phyloP scores from a whole-genome alignment of 805 yeast genomes.

The Wickerhamiella vanderwaltii region DNA sequence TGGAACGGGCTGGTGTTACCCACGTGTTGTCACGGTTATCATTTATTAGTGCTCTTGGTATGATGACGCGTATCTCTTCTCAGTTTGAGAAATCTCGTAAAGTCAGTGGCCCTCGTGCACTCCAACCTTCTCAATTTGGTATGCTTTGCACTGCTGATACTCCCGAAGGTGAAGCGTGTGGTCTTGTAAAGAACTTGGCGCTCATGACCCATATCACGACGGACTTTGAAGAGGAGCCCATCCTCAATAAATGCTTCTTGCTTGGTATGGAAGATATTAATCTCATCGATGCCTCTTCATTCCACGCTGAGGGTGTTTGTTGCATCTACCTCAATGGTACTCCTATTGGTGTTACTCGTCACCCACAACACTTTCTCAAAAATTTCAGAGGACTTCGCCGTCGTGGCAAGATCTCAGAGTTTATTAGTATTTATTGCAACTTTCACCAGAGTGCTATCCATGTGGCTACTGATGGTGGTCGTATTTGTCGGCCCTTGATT shows the following conservation, averaged over 20 bases:
- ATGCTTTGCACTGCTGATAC: conserved; percentile 98
- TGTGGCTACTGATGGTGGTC: conserved; percentile 97
- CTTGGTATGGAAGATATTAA: conserved; percentile 85
- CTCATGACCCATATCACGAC: conserved; percentile 98
- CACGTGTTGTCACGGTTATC: conserved; percentile 87
- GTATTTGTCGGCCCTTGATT: conserved; percentile 93
- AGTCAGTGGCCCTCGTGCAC: conserved; percentile 96
- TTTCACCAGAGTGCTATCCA: conserved; percentile 87
- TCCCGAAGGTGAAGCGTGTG: conserved; percentile 99
- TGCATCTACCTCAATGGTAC: conserved; percentile 93
- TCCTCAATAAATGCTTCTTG: conserved; percentile 58
- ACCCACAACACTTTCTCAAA: conserved; percentile 69
- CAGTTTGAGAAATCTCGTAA: conserved; percentile 96
- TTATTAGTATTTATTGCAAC: conserved; percentile 82
- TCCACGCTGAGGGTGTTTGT: conserved; percentile 65
- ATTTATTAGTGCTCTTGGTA: conserved; percentile 89
- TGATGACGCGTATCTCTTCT: conserved; percentile 99
- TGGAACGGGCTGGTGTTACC: conserved; percentile 99
- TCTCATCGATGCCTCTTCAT: conserved; percentile 66
- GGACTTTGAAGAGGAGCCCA: conserved; percentile 91
- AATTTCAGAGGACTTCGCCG: conserved; percentile 74
- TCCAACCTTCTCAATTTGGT: conserved; percentile 98
- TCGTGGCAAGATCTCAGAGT: conserved; percentile 73
- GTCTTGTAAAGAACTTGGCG: conserved; percentile 91
- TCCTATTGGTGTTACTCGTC: conserved; percentile 75